phyloP scores from a whole-genome alignment of 169 alveolate genomes.

The Cryptosporidium ubiquitum region DNA sequence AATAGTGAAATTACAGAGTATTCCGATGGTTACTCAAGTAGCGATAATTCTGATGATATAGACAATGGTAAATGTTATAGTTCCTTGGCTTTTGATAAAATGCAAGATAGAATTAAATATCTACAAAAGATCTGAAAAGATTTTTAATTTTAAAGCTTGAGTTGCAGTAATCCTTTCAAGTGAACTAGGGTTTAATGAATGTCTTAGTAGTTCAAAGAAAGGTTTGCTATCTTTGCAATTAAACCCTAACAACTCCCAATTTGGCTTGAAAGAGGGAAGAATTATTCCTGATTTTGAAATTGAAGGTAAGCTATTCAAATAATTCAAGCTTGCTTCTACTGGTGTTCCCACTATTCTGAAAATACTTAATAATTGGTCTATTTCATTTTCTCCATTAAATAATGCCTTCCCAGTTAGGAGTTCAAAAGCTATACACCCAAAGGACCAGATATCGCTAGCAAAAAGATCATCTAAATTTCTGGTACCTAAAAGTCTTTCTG shows the following conservation, averaged over 20 bases:
- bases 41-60: background rate
- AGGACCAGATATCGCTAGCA: conserved; percentile 90
- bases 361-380: conserved; percentile 84
- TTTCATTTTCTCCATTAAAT: conserved; percentile 84
- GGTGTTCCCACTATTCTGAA: conserved; percentile 83
- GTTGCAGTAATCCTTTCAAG: conserved; percentile 23
- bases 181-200: conserved; percentile 20
- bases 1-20: background rate
- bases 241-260: conserved; percentile 4
- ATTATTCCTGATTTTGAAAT: conserved; percentile 38
- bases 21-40: background rate
- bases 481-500: conserved; percentile 67
- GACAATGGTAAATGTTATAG: conserved; percentile 59
- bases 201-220: conserved; percentile 15
- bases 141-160: background rate
- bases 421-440: conserved; percentile 86
- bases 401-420: conserved; percentile 81
- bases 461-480: conserved; percentile 13
- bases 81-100: conserved; percentile 28
- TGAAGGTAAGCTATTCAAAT: conserved; percentile 36
- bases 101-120: conserved; percentile 43
- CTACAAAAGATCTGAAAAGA: conserved; percentile 64
- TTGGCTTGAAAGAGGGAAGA: conserved; percentile 1
- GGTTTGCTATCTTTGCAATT: background rate
- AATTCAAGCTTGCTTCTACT: conserved; percentile 61